Base-by-base conservation (phyloP, 1,284 basidiomycete species). In the Ceratobasidium sp. region DNA sequence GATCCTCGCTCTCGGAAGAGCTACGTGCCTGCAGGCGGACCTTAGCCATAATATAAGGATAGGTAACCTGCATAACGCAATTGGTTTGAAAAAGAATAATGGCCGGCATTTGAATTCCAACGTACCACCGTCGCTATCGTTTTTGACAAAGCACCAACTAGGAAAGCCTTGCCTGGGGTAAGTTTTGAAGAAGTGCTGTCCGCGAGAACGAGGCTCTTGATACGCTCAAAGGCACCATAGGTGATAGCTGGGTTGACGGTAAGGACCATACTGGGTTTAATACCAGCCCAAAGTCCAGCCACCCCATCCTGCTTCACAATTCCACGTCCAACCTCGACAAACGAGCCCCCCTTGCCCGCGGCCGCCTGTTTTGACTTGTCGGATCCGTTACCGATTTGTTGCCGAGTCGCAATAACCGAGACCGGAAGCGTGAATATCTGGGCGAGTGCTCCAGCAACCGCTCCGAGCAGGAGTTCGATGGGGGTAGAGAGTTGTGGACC, bases 341-440 rank as follows among this genome's bases (percentile, higher is more conserved):
- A 94, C 0, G 91, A 91, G 79, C 91, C 88, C 79, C 91, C 89
- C 27, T 83, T 80, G 66, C 79, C 22, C 84, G 85, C 19, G 31
- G 53, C 24, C 29, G 54, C 31, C 31, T 72, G 59, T 41, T 57
- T 76, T 9, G 75, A 59, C 45, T 73, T 75, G n/a, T 76, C 74
- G 48, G n/a, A n/a, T n/a, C n/a, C n/a, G n/a, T n/a, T n/a, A n/a
- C 93, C 93, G 65, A 98, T 88, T 85, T 99, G 98, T 84, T 99
- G 98, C 29, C 98, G 90, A 0, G 97, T 99, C 15, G 98, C 97
- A 80, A 99, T 97, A 73, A 99, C 97, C 24, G 95, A 91, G 24
- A 99, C 97, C 33, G 98, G 98, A 79, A 99, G 98, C 33, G 98
- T 99, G 85, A 99, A 99, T 78, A 99, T 92, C 83, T 99, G 98